Conservation (phyloP, 768 basidiomycete genomes). For the Melanogaster broomeanus region DNA sequence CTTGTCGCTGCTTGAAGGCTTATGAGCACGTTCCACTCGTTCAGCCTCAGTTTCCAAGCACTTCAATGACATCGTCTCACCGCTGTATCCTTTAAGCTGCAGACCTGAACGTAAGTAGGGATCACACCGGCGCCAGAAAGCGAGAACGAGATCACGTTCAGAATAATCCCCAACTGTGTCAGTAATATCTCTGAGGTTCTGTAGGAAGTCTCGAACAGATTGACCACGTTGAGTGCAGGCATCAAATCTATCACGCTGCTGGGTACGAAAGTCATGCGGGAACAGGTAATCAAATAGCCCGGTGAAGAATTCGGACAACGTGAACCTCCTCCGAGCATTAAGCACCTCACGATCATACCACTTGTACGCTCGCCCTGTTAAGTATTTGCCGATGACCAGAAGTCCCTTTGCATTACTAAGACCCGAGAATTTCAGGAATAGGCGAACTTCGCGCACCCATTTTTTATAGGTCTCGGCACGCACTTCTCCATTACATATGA, state of each 20-base stretch:
- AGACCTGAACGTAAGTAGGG: background rate
- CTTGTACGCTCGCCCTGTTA: background rate
- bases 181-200: conserved; percentile 1
- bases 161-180: conserved; percentile 12
- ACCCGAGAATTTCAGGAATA: too few relatives aligned
- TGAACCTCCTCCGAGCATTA: conserved; percentile 2
- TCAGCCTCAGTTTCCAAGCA: background rate
- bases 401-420: conserved; percentile 10
- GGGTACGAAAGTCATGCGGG: conserved; percentile 13
- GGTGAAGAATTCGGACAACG: conserved; percentile 5
- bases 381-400: background rate
- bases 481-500: conserved; percentile 9
- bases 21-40: too few relatives aligned
- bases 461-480: conserved; percentile 1
- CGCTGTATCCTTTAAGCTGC: conserved; percentile 9
- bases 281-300: conserved; percentile 12
- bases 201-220: conserved; percentile 8
- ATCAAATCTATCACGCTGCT: conserved; percentile 13
- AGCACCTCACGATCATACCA: conserved; percentile 10
- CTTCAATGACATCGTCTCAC: conserved; percentile 1
- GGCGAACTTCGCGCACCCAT: conserved; percentile 4
- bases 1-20: too few relatives aligned
- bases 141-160: background rate
- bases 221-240: conserved; percentile 4
- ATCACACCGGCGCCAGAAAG: conserved; percentile 13